Base-by-base conservation (phyloP, 768 basidiomycete genomes). In the Kwoniella bestiolae region DNA sequence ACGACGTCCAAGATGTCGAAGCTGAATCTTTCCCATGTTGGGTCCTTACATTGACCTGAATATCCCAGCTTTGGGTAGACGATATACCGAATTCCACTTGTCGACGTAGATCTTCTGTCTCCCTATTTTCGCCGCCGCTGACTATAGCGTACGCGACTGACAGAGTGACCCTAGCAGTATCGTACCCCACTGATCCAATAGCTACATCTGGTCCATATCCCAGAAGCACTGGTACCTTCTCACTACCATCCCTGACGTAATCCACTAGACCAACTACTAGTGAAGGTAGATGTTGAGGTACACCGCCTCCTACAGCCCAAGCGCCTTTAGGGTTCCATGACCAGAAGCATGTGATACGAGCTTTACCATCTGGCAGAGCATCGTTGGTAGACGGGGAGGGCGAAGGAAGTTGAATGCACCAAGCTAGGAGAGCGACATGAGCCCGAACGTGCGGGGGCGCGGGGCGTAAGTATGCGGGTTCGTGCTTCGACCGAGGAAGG, bases 371-470 rank as follows among this genome's bases (percentile, higher is more conserved):
- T 26, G 71, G 65, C 28, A 61, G 56, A 18, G 31, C 31, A 63
- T 83, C 46, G 82, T 86, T 75, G 75, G 16, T 38, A 84, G 75
- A 73, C 83, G 68, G 76, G 57, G 47, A 68, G 58, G 60, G 34
- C 21, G 32, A 41, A 35, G 66, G 66, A 32, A 62, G 83, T 81
- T 95, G 93, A n/a, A 96, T 88, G 77, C 91, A 94, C 92, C 93
- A 96, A 28, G 92, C 91, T 70, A 92, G 90, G 53, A 97, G 90
- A 89, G 74, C 46, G 63, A 95, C 88, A 76, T 92, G 86, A 9
- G 94, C 94, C 76, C 94, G 86, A 46, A 97, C 93, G 76, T 89
- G 93, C 18, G 94, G 94, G 28, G 94, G 94, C 18, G 92, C 89
- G 0, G 94, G 91, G 68, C 94, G 86, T 55, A 97, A 84, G 82